Percentiles rank a stretch among this genome's conserved stretches.
Evolutionary conservation across 306 rosid species (phyloP).

Genomic region (Calophaca sinica): DNA sequence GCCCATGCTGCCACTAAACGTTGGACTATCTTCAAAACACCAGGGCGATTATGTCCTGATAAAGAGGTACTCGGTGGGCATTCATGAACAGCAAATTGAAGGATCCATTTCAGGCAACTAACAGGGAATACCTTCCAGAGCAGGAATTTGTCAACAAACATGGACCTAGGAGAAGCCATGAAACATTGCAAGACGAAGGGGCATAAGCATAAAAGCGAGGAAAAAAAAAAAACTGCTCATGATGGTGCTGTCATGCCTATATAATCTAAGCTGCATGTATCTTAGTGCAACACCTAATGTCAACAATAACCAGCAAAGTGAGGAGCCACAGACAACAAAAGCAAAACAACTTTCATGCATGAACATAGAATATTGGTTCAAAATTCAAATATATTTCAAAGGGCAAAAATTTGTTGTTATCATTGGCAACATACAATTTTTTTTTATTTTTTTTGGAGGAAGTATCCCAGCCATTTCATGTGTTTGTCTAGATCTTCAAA

Average conservation of each 20-base stretch:
- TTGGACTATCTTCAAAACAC: conserved; percentile 62
- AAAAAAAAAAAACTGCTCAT: too few species aligned
- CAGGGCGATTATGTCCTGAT: conserved; percentile 52
- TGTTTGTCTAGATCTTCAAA: conserved; percentile 15
- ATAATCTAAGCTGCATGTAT: conserved; percentile 10
- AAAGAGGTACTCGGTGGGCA: conserved; percentile 66
- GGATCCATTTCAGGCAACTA: conserved; percentile 89
- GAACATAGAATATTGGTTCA: not conserved
- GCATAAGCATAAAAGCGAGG: conserved; percentile 7
- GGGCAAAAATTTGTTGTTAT: not conserved
- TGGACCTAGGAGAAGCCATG: conserved; percentile 64
- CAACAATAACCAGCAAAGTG: conserved; percentile 10
- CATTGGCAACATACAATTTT: not conserved
- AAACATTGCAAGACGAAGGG: conserved; percentile 20
- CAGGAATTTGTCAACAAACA: conserved; percentile 84
- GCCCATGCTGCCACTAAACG: conserved; percentile 77
- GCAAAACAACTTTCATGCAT: conserved; percentile 2
- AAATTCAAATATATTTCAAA: conserved; percentile 1
- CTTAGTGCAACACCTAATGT: conserved; percentile 29
- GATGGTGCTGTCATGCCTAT: conserved; percentile 16
- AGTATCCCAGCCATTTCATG: conserved; percentile 17
- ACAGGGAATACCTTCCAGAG: conserved; percentile 94
- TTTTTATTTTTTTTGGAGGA: not conserved
- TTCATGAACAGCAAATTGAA: conserved; percentile 80
- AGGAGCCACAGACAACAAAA: conserved; percentile 1